These are phyloP conservation scores for Trametes cinnabarina DNA, from an alignment of 768 basidiomycete species.

Conservation along the genomic window DNA sequence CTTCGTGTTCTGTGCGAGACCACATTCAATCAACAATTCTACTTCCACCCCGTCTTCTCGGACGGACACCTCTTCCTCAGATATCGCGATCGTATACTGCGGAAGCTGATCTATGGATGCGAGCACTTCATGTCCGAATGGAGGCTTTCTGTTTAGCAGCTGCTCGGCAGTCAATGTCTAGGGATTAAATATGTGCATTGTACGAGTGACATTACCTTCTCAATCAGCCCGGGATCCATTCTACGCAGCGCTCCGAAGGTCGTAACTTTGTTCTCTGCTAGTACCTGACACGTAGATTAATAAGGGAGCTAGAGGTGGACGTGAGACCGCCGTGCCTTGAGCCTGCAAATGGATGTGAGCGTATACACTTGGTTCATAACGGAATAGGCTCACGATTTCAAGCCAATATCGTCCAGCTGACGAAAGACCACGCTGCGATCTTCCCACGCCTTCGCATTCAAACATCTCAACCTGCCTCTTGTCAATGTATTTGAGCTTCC, in stretches of 20 bases:
- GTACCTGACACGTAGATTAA: slow-evolving; percentile 58
- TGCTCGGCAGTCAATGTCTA: slow-evolving; percentile 23
- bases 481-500: background rate
- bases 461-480: slow-evolving; percentile 60
- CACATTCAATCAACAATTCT: slow-evolving; percentile 58
- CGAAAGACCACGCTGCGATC: slow-evolving; percentile 79
- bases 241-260: slow-evolving; percentile 55
- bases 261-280: slow-evolving; percentile 71
- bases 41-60: slow-evolving; percentile 54
- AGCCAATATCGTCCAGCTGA: slow-evolving; percentile 88
- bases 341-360: slow-evolving; percentile 10
- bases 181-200: background rate
- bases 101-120: slow-evolving; percentile 63
- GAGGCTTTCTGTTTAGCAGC: slow-evolving; percentile 72
- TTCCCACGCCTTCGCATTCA: slow-evolving; percentile 90
- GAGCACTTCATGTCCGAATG: slow-evolving; percentile 72
- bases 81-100: slow-evolving; percentile 53
- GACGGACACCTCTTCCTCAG: slow-evolving; percentile 41
- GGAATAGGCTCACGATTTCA: slow-evolving; percentile 68
- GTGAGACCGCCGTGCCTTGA: no score
- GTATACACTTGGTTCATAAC: background rate
- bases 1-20: slow-evolving; percentile 37
- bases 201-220: slow-evolving; percentile 43
- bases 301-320: no score
- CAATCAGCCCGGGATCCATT: slow-evolving; percentile 60